Base-by-base conservation (phyloP, 768 basidiomycete species). In the Butyriboletus loyo region DNA sequence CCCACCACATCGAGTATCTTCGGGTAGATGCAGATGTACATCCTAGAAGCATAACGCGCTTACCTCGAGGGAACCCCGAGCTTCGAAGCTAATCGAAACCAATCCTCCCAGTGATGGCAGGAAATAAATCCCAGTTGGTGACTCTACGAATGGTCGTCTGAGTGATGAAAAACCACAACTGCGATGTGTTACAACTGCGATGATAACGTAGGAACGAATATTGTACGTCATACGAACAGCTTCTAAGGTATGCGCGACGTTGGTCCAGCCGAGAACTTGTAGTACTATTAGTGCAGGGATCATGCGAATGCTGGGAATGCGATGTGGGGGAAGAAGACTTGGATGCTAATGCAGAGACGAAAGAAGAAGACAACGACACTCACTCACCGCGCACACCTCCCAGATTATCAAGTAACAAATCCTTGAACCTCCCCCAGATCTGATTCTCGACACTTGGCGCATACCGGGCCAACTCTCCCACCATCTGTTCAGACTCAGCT, bases 391-490 rank as follows among this genome's bases (percentile, higher is more conserved):
- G 63, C 28, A 53, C 15, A 42, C 54, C 46, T 13, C 52, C 52
- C 32, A 70, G 40, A 22, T 62, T 64, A 43, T 70, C 64, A 55
- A 64, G 65, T 19, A 68, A 52, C 54, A 68, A 47, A 51, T 65
- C 66, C 46, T 61, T 70, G 53, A 68, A 46, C 50, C 50, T 62
- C 40, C 56, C 65, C 66, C 64, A 68, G 25, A 70, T 53, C 27
- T 56, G 59, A 31, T 27, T 58, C 25, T 68, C 68, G 9, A 39
- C 34, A 52, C 30, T 51, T 13, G 56, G 56, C 13, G 43, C 35
- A 24, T 53, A 58, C 19, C 57, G 59, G 30, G 32, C 31, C 41
- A 62, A 17, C 7, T 62, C 66, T 51, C 45, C 56, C 36, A 46
- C 47, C 46, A 49, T 59, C 50, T 35, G 53, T 49, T 70, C 66